phyloP scores from a whole-genome alignment of 495 filamentous ascomycete genomes.

The Xylaria scruposa region DNA sequence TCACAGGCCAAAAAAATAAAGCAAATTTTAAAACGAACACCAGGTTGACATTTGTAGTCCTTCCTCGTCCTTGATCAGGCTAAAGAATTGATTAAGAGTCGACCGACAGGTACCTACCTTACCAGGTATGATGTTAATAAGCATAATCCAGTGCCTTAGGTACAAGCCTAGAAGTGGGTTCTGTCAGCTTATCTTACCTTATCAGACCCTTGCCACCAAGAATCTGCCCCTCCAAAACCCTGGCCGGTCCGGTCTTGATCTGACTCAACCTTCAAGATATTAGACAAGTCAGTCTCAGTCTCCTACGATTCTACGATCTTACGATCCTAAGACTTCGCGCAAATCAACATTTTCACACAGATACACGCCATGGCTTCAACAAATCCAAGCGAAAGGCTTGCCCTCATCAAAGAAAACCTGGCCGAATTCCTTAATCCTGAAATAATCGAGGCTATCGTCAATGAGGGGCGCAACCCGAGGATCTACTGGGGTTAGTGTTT shows the following conservation, averaged over 20 bases:
- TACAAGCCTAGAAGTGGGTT: too few relatives aligned
- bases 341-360: not conserved
- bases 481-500: slow-evolving; percentile 81
- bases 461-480: slow-evolving; percentile 70
- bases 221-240: slow-evolving; percentile 28
- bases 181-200: not conserved
- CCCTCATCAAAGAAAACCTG: slow-evolving; percentile 80
- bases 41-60: too few relatives aligned
- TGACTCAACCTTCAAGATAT: not conserved
- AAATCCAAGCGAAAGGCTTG: slow-evolving; percentile 52
- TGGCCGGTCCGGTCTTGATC: slow-evolving; percentile 5
- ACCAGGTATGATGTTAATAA: too few relatives aligned
- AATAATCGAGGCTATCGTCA: slow-evolving; percentile 78
- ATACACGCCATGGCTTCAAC: slow-evolving; percentile 19
- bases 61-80: too few relatives aligned
- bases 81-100: too few relatives aligned
- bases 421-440: slow-evolving; percentile 86
- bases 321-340: not conserved
- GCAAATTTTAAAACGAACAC: too few relatives aligned
- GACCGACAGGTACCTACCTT: too few relatives aligned
- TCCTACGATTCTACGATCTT: too few relatives aligned
- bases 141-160: too few relatives aligned
- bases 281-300: too few relatives aligned
- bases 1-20: too few relatives aligned
- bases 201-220: not conserved